A percentile compares a stretch with the other conserved stretches of the same genome.
phyloP scores from a whole-genome alignment of 2,329 filamentous ascomycete species.

The Trichoderma simmonsii region DNA sequence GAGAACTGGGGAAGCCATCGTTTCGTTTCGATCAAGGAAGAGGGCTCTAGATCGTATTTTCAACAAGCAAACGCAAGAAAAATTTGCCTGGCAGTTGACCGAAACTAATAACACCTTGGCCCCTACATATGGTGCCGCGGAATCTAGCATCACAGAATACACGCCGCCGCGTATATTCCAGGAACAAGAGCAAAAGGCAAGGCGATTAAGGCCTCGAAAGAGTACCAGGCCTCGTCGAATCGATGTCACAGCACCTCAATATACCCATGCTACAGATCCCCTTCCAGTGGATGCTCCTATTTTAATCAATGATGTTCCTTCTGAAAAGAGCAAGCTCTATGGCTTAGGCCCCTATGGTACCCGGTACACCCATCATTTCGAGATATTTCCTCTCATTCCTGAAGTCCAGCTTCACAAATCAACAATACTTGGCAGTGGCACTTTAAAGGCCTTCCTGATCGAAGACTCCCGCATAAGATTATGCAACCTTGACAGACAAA shows the following conservation, averaged over 20 bases:
- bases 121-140: background rate
- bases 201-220: constrained; percentile 42
- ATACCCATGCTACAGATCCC: constrained; percentile 52
- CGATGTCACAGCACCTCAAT: constrained; percentile 52
- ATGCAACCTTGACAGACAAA: constrained; percentile 31
- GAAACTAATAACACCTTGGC: background rate
- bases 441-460: constrained; percentile 41
- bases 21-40: constrained; percentile 51
- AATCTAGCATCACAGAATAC: background rate
- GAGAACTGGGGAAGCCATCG: constrained; percentile 31
- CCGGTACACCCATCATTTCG: constrained; percentile 60
- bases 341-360: constrained; percentile 60
- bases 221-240: constrained; percentile 41
- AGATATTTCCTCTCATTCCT: constrained; percentile 55
- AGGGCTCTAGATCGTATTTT: constrained; percentile 55
- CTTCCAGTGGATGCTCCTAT: constrained; percentile 28
- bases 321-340: constrained; percentile 35
- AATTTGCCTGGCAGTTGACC: constrained; percentile 18
- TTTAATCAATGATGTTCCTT: constrained; percentile 19
- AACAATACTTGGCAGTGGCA: constrained; percentile 56
- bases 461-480: constrained; percentile 29
- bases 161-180: background rate
- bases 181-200: background rate
- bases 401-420: constrained; percentile 58
- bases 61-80: constrained; percentile 36